phyloP scores from a whole-genome alignment of 1,284 basidiomycete genomes.

The Malassezia psittaci region DNA sequence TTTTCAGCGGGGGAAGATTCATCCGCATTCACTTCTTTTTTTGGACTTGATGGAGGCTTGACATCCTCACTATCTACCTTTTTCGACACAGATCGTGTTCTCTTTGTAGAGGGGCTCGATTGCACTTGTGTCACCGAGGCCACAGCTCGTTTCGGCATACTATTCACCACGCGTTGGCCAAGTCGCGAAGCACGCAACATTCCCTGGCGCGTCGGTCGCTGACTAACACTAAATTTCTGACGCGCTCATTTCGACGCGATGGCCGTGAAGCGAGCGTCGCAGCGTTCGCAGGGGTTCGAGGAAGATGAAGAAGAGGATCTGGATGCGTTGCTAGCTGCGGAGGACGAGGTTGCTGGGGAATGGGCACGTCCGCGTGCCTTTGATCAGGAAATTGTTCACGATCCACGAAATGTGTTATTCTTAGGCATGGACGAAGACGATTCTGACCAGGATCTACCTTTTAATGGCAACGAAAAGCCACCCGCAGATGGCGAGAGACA shows the following conservation, averaged over 20 bases:
- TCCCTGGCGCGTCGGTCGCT: not conserved
- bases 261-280: slow-evolving; percentile 3
- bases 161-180: not conserved
- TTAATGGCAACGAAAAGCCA: too few species aligned
- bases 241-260: not conserved
- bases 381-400: not conserved
- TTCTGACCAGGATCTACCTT: too few species aligned
- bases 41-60: too few species aligned
- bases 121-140: not conserved
- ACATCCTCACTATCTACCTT: too few species aligned
- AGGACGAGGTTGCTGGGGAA: slow-evolving; percentile 2
- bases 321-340: slow-evolving; percentile 9
- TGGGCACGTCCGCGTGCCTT: slow-evolving; percentile 3
- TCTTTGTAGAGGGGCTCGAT: not conserved
- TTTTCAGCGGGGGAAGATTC: too few species aligned
- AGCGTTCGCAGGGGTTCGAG: not conserved
- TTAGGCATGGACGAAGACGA: not conserved
- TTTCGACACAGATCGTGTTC: too few species aligned
- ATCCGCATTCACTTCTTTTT: too few species aligned
- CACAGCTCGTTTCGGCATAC: slow-evolving; percentile 8
- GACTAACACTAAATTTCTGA: not conserved
- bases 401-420: not conserved
- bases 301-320: slow-evolving; percentile 6
- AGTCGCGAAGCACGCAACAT: not conserved
- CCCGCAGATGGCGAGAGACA: not conserved